Percentiles rank a stretch among this genome's conserved stretches.
Conservation (phyloP, 2,329 filamentous ascomycete genomes). For the Diaporthe sp. region DNA sequence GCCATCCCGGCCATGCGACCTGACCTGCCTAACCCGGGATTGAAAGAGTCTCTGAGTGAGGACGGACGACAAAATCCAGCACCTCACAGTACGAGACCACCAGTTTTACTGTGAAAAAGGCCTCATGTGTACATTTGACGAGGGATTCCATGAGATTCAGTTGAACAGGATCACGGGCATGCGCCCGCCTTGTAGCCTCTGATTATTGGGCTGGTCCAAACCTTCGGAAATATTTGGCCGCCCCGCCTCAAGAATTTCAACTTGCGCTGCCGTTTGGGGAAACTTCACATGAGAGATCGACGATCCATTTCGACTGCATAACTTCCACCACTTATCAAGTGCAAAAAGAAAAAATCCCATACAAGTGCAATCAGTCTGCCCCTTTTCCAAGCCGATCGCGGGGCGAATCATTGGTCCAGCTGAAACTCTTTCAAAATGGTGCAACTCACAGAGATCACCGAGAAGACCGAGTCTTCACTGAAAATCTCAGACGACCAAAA, state of each 20-base stretch:
- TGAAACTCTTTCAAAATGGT: conserved; percentile 31
- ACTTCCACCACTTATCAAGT: not conserved
- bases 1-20: not conserved
- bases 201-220: conserved; percentile 11
- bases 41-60: not conserved
- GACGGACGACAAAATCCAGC: not conserved
- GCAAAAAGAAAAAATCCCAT: too few species aligned
- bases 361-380: not conserved
- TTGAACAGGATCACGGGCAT: not conserved
- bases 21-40: too few species aligned
- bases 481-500: conserved; percentile 40
- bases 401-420: not conserved
- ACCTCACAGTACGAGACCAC: not conserved
- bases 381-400: not conserved
- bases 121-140: not conserved
- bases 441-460: conserved; percentile 36
- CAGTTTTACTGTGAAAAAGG: not conserved
- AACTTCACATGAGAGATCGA: not conserved
- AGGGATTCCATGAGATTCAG: not conserved
- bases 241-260: conserved; percentile 39
- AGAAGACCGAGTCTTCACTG: conserved; percentile 34
- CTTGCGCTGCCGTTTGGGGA: not conserved
- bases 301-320: not conserved
- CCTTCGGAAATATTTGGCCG: conserved; percentile 24
- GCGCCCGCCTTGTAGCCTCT: not conserved